phyloP scores from a whole-genome alignment of 805 yeast species.

The Nakazawaea populi region DNA sequence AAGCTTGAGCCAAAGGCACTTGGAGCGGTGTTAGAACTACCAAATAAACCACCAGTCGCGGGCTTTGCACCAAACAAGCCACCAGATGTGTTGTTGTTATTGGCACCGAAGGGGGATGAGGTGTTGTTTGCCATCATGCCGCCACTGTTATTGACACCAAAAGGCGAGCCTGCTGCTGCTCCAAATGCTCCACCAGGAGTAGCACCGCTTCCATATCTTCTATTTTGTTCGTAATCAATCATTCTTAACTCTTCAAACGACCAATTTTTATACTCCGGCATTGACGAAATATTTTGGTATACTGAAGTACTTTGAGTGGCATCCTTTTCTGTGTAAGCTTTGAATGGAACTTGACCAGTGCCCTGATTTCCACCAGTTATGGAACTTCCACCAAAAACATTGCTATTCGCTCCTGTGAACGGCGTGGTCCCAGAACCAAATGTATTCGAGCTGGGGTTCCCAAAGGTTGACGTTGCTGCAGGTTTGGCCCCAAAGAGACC shows the following conservation, averaged over 20 bases:
- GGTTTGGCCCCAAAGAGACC: constrained; percentile 17
- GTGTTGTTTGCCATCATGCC: constrained; percentile 22
- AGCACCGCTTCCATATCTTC: constrained; percentile 50
- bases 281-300: constrained; percentile 72
- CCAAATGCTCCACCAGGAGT: constrained; percentile 18
- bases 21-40: constrained; percentile 20
- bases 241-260: constrained; percentile 85
- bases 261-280: constrained; percentile 84
- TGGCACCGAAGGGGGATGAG: constrained; percentile 17
- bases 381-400: constrained; percentile 25
- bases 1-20: constrained; percentile 23
- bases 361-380: constrained; percentile 48
- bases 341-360: constrained; percentile 65
- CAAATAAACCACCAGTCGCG: constrained; percentile 26
- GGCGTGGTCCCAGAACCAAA: constrained; percentile 22
- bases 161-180: not conserved
- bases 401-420: constrained; percentile 15
- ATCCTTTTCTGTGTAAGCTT: constrained; percentile 70
- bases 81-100: constrained; percentile 22
- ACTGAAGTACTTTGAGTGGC: constrained; percentile 46
- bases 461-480: constrained; percentile 14
- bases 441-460: constrained; percentile 19
- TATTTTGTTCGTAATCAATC: constrained; percentile 77
- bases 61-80: constrained; percentile 39
- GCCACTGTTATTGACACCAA: constrained; percentile 15